These are phyloP conservation scores for Zygosaccharomyces pseudobailii DNA, from an alignment of 1,139 yeast species.

Conservation along the genomic window DNA sequence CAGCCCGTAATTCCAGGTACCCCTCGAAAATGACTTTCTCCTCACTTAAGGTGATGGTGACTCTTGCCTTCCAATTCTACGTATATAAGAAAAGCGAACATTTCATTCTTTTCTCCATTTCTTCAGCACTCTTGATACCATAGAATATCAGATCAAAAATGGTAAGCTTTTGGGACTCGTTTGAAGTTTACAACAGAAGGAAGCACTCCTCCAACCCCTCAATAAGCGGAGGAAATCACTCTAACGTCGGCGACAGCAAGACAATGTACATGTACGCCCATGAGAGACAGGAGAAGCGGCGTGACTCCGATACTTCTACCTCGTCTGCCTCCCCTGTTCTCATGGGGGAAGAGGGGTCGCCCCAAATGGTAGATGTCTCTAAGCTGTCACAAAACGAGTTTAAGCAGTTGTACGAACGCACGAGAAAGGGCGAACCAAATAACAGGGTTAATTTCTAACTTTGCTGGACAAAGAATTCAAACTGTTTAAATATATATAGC, in stretches of 20 bases:
- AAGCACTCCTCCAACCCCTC: conserved; percentile 28
- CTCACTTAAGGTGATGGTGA: too few relatives aligned
- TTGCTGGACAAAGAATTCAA: not conserved
- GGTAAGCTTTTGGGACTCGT: conserved; percentile 31
- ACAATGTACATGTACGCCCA: conserved; percentile 22
- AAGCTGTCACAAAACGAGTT: conserved; percentile 29
- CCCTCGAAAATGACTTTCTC: too few relatives aligned
- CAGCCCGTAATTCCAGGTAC: too few relatives aligned
- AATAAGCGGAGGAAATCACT: conserved; percentile 24
- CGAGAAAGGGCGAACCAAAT: conserved; percentile 33
- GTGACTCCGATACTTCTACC: conserved; percentile 6
- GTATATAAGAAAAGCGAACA: not conserved
- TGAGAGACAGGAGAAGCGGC: conserved; percentile 20
- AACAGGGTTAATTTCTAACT: conserved; percentile 31
- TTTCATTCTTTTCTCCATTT: too few relatives aligned
- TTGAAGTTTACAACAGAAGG: conserved; percentile 29
- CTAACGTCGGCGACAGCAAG: conserved; percentile 24
- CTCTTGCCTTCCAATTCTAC: too few relatives aligned
- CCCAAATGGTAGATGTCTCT: conserved; percentile 28
- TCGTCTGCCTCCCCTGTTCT: conserved; percentile 1
- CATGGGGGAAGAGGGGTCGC: conserved; percentile 6
- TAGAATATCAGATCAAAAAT: conserved; percentile 4
- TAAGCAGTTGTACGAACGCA: conserved; percentile 21
- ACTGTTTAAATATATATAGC: not conserved
- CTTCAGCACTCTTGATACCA: too few relatives aligned